phyloP scores from a whole-genome alignment of 306 rosid genomes.

The Fragaria vesca region DNA sequence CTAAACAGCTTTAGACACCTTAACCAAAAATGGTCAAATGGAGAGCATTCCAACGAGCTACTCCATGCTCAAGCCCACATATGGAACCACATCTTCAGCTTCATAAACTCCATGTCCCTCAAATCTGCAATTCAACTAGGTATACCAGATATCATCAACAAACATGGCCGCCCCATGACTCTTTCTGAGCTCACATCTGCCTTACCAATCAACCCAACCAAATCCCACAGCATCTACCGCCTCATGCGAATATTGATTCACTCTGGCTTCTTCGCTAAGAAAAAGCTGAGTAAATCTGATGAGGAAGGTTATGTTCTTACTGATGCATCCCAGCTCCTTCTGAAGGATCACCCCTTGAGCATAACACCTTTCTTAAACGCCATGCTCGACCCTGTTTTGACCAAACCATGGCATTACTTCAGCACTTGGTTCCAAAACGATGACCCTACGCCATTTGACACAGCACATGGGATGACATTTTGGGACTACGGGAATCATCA shows the following conservation, averaged over 20 bases:
- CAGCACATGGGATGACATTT: conserved; percentile 30
- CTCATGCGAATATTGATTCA: conserved; percentile 47
- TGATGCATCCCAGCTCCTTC: conserved; percentile 38
- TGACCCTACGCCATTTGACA: conserved; percentile 17
- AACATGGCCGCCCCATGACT: conserved; percentile 38
- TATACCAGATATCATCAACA: conserved; percentile 36
- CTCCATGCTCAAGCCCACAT: conserved; percentile 37
- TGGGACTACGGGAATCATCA: conserved; percentile 40
- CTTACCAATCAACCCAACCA: conserved; percentile 39
- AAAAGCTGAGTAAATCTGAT: not conserved
- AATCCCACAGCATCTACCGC: conserved; percentile 28
- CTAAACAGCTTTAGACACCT: not conserved
- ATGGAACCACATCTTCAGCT: conserved; percentile 36
- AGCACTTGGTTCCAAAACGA: conserved; percentile 40
- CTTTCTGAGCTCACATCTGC: conserved; percentile 34
- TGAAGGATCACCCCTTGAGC: conserved; percentile 23
- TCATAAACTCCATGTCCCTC: conserved; percentile 45
- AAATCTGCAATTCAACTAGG: conserved; percentile 48
- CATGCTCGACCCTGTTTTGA: conserved; percentile 23
- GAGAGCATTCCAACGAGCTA: conserved; percentile 1
- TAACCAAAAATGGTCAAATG: not conserved
- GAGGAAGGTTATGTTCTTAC: conserved; percentile 33
- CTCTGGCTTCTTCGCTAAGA: conserved; percentile 41
- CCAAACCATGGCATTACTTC: conserved; percentile 32
- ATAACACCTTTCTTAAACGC: conserved; percentile 10